Evolutionary conservation across 2,329 filamentous ascomycete species (phyloP).

Genomic region (Calonectria hawksworthii): DNA sequence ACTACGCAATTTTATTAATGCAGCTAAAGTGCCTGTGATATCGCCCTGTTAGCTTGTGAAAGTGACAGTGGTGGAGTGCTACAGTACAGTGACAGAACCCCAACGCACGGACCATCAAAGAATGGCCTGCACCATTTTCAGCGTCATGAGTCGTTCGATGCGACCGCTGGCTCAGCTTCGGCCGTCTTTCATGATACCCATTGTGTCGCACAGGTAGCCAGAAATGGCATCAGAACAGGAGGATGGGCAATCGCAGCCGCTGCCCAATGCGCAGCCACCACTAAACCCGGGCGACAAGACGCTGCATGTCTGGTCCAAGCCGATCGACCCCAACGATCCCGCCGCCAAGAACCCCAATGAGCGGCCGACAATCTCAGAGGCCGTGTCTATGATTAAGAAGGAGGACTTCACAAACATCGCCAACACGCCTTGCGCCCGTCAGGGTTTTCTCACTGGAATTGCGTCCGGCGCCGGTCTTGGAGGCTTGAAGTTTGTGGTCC

Average conservation of each 20-base stretch:
- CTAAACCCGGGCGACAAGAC: constrained; percentile 47
- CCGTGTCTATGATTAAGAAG: constrained; percentile 75
- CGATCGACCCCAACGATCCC: constrained; percentile 45
- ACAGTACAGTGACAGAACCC: constrained; percentile 19
- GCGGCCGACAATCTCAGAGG: constrained; percentile 66
- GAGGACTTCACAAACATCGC: constrained; percentile 81
- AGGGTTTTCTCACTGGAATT: constrained; percentile 87
- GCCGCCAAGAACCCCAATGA: constrained; percentile 36
- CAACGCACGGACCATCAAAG: constrained; percentile 40
- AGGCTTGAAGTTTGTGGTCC: constrained; percentile 79
- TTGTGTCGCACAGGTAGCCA: constrained; percentile 49
- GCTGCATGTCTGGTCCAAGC: constrained; percentile 55
- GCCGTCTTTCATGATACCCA: constrained; percentile 43
- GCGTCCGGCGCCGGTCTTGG: constrained; percentile 83
- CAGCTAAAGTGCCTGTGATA: background rate
- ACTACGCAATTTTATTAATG: no score
- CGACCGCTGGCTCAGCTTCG: constrained; percentile 25
- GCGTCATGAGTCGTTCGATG: constrained; percentile 47
- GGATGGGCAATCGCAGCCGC: constrained; percentile 39
- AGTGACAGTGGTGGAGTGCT: constrained; percentile 17
- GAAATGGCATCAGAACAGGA: constrained; percentile 52
- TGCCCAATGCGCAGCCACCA: constrained; percentile 25
- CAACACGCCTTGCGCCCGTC: constrained; percentile 85
- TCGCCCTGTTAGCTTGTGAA: background rate
- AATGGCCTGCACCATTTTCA: constrained; percentile 34